Percentiles rank a stretch among this genome's conserved stretches.
Conservation (phyloP, 495 filamentous ascomycete genomes). For the Darksidea phi region DNA sequence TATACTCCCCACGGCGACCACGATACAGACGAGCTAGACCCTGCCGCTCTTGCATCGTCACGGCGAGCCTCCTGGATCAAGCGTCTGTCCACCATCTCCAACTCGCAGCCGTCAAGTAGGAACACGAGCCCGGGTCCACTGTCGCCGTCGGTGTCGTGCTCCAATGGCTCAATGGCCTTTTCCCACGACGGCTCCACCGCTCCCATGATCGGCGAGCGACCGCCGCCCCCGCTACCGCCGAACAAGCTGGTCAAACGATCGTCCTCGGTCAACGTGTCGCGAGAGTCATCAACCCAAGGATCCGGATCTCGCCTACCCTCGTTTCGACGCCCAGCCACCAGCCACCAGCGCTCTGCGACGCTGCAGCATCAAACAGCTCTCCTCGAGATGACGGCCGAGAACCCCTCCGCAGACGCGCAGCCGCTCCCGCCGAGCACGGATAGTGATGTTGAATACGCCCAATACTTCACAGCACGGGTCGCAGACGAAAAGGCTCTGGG, state of each 20-base stretch:
- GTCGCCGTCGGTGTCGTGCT: slow-evolving; percentile 68
- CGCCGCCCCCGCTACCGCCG: slow-evolving; percentile 54
- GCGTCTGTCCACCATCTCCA: slow-evolving; percentile 68
- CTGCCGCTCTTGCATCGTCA: slow-evolving; percentile 54
- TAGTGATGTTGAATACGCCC: slow-evolving; percentile 34
- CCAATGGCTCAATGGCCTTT: slow-evolving; percentile 60
- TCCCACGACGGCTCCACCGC: slow-evolving; percentile 58
- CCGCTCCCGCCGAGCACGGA: slow-evolving; percentile 1
- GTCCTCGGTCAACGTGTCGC: slow-evolving; percentile 58
- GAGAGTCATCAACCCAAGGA: slow-evolving; percentile 41
- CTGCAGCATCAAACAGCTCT: slow-evolving; percentile 51
- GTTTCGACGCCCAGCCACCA: slow-evolving; percentile 77
- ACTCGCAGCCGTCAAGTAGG: slow-evolving; percentile 65
- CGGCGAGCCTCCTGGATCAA: slow-evolving; percentile 72
- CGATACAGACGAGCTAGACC: slow-evolving; percentile 40
- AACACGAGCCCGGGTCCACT: slow-evolving; percentile 64
- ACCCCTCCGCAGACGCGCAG: slow-evolving; percentile 16
- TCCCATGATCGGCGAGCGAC: slow-evolving; percentile 56
- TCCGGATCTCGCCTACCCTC: slow-evolving; percentile 57
- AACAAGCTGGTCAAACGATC: slow-evolving; percentile 91
- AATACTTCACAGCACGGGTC: slow-evolving; percentile 42
- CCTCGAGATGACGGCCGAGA: slow-evolving; percentile 33
- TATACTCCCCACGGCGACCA: slow-evolving; percentile 12
- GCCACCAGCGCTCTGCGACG: slow-evolving; percentile 78
- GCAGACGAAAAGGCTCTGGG: slow-evolving; percentile 32